Base-by-base conservation (phyloP, 805 yeast species). In the Lipomyces anomalus region DNA sequence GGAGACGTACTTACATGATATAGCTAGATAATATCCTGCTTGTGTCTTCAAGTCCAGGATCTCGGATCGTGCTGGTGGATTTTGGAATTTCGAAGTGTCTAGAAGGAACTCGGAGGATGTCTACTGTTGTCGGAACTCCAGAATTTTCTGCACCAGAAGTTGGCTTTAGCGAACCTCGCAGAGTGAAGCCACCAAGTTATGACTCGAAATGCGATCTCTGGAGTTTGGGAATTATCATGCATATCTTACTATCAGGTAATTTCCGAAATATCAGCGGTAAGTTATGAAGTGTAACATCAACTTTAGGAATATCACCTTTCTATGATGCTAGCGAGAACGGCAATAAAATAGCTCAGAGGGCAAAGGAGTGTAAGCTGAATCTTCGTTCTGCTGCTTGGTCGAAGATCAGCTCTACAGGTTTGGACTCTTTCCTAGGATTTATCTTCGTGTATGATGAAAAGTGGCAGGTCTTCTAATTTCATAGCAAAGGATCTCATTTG, bases 121-220 rank as follows among this genome's bases (percentile, higher is more conserved):
- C 66, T 34, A 72, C 81, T 0, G 67, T 74, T 0, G 80, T 75
- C 1, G 82, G 82, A 2, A 81, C 87, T 0, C 79, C 82, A 0
- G 87, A 81, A 57, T 81, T 81, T 56, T 73, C 80, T 46, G 87
- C 88, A 1, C 88, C 88, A 0, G 87, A 81, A 55, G 78, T 81
- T 7, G 78, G 80, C 0, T 67, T 76, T 42, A 68, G 62, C 22
- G 46, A 38, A 6, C 23, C 35, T 18, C 24, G 16, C 20, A 37
- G 34, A 20, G 34, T 22, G 6, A 7, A 23, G 1, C 35, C 55
- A 16, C 48, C 50, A 11, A 80, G 80, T 0, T 79, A 80, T 56
- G 74, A 71, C 47, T 64, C 62, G 24, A 77, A 76, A 55, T 79
- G 84, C 57, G 87, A 81, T 60, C 60, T 79, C 32, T 81, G 87